Percentiles rank a stretch among this genome's conserved stretches.
Conservation (phyloP, 257 asterid species). For the Capsicum rhomboideum region DNA sequence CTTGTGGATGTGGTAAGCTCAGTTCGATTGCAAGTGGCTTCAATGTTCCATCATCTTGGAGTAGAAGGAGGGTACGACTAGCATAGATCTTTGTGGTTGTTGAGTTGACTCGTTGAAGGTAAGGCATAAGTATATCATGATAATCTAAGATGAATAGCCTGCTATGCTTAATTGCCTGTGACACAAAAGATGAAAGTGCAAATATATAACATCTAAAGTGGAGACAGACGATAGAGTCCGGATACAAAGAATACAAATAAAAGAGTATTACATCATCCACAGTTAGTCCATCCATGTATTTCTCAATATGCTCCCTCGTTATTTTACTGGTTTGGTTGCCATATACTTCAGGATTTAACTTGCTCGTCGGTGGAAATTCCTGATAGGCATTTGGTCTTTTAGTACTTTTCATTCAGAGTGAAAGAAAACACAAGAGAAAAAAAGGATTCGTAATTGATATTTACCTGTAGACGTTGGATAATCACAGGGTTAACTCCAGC, state of each 20-base stretch:
- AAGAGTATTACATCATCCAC: constrained; percentile 44
- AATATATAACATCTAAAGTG: not conserved
- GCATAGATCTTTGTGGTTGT: constrained; percentile 74
- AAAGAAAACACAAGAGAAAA: not conserved
- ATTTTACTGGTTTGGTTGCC: constrained; percentile 66
- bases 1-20: constrained; percentile 69
- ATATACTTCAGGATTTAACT: constrained; percentile 36
- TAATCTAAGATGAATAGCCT: constrained; percentile 73
- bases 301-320: constrained; percentile 48
- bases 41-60: constrained; percentile 64
- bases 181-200: not conserved
- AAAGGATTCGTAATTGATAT: not conserved
- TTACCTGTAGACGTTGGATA: constrained; percentile 56
- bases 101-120: constrained; percentile 56
- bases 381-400: constrained; percentile 14
- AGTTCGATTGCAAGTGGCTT: constrained; percentile 87
- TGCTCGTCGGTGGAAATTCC: constrained; percentile 86
- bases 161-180: constrained; percentile 46
- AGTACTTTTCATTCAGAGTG: not conserved
- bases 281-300: constrained; percentile 55
- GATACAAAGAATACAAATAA: not conserved
- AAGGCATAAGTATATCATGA: constrained; percentile 73
- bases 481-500: constrained; percentile 91
- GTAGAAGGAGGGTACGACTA: constrained; percentile 65
- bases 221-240: not conserved